Base-by-base conservation (phyloP, 805 yeast genomes). In the Starmerella bacillaris region DNA sequence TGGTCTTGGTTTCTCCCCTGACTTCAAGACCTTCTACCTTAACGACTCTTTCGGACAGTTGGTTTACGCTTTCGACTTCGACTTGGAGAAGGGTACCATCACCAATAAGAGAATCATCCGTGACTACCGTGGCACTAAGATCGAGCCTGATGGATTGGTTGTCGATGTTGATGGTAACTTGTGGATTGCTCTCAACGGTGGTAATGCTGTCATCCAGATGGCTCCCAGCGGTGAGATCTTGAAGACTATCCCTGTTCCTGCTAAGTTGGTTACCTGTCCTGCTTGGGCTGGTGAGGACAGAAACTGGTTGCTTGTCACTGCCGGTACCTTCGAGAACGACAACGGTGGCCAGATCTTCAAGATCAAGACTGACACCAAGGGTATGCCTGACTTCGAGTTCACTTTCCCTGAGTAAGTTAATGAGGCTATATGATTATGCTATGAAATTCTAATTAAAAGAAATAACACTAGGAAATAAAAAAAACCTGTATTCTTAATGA, bases 1-100 rank as follows among this genome's bases (percentile, higher is more conserved):
- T 51, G 89, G 92, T 14, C 54, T 73, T 33, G 70, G 67, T 30
- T 74, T 74, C 70, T 46, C 51, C n/a, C 53, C 53, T 8, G 56
- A 53, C 31, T 55, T 55, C 5, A 60, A 57, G 17, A 48, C 51
- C 8, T 49, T 68, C 51, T 71, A 60, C 42, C 60, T 70, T 56
- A 70, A 76, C 4, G 71, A 71, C 37, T 67, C 74, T 3, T 47
- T 61, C 18, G 62, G 61, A 41, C 60, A 55, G 38, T 60, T 53
- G 6, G 60, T 72, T 22, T 70, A 65, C 56, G 59, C 57, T 35
- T 67, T 59, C 43, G 63, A 66, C 42, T 63, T 54, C 40, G 61
- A 64, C 45, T 37, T 44, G 9, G 46, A 45, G 11, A 50, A 53
- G 3, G 58, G 61, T 15, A 49, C 49, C 26, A 33, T 62, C 24